Evolutionary conservation across 1,284 basidiomycete species (phyloP), one percentile per base, ranked within the genome.

Genomic region (Sporisorium exsertum): DNA sequence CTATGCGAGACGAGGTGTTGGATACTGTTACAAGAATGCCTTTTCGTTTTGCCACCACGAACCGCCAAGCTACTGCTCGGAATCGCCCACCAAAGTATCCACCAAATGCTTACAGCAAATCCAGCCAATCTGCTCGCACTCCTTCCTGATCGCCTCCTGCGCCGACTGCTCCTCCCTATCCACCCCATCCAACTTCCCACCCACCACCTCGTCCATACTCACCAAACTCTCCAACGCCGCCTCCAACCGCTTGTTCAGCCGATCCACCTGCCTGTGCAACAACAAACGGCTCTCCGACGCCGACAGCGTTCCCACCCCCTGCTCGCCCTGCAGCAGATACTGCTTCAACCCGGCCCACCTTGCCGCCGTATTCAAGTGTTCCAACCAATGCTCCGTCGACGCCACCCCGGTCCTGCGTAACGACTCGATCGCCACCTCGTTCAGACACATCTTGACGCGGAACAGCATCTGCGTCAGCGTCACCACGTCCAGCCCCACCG

Each of bases 91-190:
- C 26, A 74, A 29, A 8, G 57, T 46, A 5, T 45, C 66, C 15
- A 74, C 66, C 5, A 74, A 63, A 40, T 66, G 65, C 60, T 70
- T 74, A 26, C 72, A 74, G 32, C 72, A 74, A 13, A 74, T 74
- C 18, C 58, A 20, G 0, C 61, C 65, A 12, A 70, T 60, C 55
- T 49, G 37, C 15, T 47, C 54, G 37, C 60, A 73, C 55, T 73
- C 71, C 18, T 45, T 47, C 20, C 57, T n/a, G 9, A 70, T 47
- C 37, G n/a, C 10, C 35, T 58, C 56, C 15, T 50, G 35, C 47
- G 18, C 42, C 32, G 37, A 58, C 4, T 26, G 33, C 18, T 59
- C 59, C 16, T 66, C 51, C 6, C 27, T 47, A 13, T 40, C 35
- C 40, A 3, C 40, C 4, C 13, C 68, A 16, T 24, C 26, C 18